These are phyloP conservation scores for Fomitopsis palustris DNA, from an alignment of 1,284 basidiomycete species.

Conservation along the genomic window DNA sequence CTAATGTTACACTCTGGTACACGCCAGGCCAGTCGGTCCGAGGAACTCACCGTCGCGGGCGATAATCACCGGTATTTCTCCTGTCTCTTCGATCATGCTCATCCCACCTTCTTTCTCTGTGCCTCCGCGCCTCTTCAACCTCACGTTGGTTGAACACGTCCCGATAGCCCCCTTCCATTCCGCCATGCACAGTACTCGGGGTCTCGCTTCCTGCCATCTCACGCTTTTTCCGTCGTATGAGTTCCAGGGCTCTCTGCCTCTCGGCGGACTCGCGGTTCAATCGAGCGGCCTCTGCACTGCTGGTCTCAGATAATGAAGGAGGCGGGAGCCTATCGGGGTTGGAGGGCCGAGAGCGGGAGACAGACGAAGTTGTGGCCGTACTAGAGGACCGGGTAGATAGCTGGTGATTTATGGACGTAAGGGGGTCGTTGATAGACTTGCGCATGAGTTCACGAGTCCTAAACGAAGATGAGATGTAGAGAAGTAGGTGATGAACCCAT, in stretches of 20 bases:
- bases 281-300: slow-evolving; percentile 45
- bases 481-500: slow-evolving; percentile 1
- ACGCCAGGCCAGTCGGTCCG: not conserved
- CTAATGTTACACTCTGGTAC: not conserved
- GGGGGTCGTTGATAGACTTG: slow-evolving; percentile 65
- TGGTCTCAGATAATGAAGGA: slow-evolving; percentile 14
- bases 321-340: slow-evolving; percentile 4
- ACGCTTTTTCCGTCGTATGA: slow-evolving; percentile 60
- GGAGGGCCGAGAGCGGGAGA: slow-evolving; percentile 6
- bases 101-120: slow-evolving; percentile 22
- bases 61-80: not conserved
- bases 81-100: slow-evolving; percentile 3
- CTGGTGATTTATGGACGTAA: slow-evolving; percentile 69
- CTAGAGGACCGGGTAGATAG: slow-evolving; percentile 40
- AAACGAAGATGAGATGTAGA: not conserved
- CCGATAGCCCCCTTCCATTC: slow-evolving; percentile 49
- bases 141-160: slow-evolving; percentile 70
- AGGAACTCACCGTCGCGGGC: slow-evolving; percentile 5
- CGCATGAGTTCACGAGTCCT: slow-evolving; percentile 61
- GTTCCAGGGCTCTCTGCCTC: slow-evolving; percentile 64
- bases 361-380: slow-evolving; percentile 2
- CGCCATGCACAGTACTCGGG: slow-evolving; percentile 63
- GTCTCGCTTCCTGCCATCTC: slow-evolving; percentile 63
- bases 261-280: slow-evolving; percentile 70
- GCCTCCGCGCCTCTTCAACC: slow-evolving; percentile 63